Evolutionary conservation across 2,329 filamentous ascomycete genomes (phyloP), one percentile per base, ranked within the genome.

Genomic region (Chlorencoelia australis): DNA sequence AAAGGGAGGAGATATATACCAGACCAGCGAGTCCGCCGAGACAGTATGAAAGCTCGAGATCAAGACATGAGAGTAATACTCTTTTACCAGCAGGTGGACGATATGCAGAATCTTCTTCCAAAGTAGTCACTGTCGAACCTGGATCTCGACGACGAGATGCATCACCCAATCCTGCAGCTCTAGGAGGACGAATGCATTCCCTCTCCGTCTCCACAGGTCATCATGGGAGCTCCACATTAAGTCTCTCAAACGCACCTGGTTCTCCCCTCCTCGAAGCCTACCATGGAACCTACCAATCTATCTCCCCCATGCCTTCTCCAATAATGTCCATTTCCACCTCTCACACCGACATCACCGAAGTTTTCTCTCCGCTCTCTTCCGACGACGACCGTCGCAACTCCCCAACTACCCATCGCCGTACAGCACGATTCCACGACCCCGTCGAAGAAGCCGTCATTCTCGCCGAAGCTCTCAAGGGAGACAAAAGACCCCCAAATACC

Each of bases 261-360:
- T 94, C 86, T 44, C 91, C 89, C 1, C 67, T 96, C 33, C 73
- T 94, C 2, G 89, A 96, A 61, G 80, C 91, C 1, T 96, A 96
- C 60, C 82, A 80, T 44, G 89, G 89, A 25, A 94, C 88, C 1
- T 96, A 94, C 52, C 89, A 96, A 59, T 85, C 84, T 40, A 83
- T 93, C 50, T 94, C 88, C 0, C 88, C 89, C 0, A 94, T 95
- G 85, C 88, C 88, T 0, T 87, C 87, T 0, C 85, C 88, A 1
- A 65, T 88, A 59, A 16, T 79, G 51, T 53, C 76, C 4, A 59
- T 75, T 3, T 61, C 65, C 1, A 54, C 65, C 31, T 59, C 66
- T 19, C 44, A 49, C 22, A 65, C 70, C 22, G 66, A 76, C 7
- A n/a, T 51, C 40, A 48, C 71, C 17, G 71, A 75, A 24, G 60